Base-by-base conservation (phyloP, 2,329 filamentous ascomycete species). In the Coniosporium tulheliwenetii region DNA sequence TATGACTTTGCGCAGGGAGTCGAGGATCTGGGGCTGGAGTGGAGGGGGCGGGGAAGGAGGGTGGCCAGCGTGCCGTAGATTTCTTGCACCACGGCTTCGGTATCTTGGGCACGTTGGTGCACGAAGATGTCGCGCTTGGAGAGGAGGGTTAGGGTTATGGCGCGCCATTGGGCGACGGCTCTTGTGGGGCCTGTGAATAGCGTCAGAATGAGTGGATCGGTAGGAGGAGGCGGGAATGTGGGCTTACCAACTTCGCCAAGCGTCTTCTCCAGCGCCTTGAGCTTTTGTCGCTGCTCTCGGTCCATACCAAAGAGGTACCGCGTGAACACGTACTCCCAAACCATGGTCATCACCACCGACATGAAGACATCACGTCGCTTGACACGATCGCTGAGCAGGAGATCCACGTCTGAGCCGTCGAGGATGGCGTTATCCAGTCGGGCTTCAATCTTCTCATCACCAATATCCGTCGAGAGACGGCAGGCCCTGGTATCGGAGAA, bases 291-390 rank as follows among this genome's bases (percentile, higher is more conserved):
- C 63, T 98, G 91, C 62, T 96, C 91, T 52, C 87, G 77, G 58
- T 98, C 91, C 85, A 98, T 94, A 52, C 91, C 91, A 58, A 98
- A 98, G 19, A 98, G 77, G 60, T 98, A 98, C 47, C 91, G 79
- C 8, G 89, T 95, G 58, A 98, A 98, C 57, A 98, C 80, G 55
- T 93, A 95, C 61, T 98, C 91, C 87, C 87, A 98, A 39, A 98
- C 79, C 86, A 98, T 95, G 45, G 83, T 91, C 87, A 96, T 96
- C 42, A 89, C 85, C 60, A 98, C 86, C 32, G 86, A 91, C 85
- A 96, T 95, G 70, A 98, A 95, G 43, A 96, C 79, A 58, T 96
- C 89, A 44, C 89, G 79, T 45, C 91, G 80, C 53, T 75, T 79
- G 41, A 95, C 81, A 33, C 93, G 83, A 58, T 98, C 89, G 48